Percentiles rank a stretch among this genome's conserved stretches.
Conservation (phyloP, 1,284 basidiomycete species). For the Trichosporon sp. region DNA sequence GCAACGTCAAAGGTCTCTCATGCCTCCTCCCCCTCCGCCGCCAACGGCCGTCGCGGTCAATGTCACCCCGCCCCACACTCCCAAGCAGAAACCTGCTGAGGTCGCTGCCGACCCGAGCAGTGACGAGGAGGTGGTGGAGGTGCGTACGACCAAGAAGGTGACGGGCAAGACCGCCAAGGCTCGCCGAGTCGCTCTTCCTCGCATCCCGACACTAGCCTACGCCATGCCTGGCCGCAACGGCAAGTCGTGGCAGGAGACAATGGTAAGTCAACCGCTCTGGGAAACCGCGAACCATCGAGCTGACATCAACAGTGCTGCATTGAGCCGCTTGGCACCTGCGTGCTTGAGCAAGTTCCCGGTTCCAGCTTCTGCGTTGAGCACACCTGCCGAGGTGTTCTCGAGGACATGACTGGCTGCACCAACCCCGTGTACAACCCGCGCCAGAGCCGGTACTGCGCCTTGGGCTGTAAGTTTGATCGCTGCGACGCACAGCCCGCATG, state of each 20-base stretch:
- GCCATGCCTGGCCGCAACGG: background rate
- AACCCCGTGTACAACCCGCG: background rate
- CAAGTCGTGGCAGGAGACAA: background rate
- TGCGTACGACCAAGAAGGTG: background rate
- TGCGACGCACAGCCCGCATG: background rate
- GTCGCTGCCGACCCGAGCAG: background rate
- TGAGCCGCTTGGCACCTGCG: background rate
- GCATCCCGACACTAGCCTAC: background rate
- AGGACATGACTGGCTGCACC: background rate
- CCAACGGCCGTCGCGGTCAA: background rate
- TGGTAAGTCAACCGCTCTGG: background rate
- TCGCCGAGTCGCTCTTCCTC: background rate
- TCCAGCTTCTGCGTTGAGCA: background rate
- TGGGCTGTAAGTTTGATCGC: conserved; percentile 3
- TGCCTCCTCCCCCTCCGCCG: background rate
- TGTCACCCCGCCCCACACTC: background rate
- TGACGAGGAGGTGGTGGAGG: background rate
- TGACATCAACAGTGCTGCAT: background rate
- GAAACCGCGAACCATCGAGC: background rate
- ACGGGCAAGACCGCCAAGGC: background rate
- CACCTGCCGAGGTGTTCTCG: background rate
- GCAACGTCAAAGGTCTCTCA: background rate
- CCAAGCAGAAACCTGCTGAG: background rate
- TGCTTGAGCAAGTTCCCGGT: background rate
- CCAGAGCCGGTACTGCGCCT: background rate